Conservation (phyloP, 768 basidiomycete species). For the Leccinum fibrillosum region DNA sequence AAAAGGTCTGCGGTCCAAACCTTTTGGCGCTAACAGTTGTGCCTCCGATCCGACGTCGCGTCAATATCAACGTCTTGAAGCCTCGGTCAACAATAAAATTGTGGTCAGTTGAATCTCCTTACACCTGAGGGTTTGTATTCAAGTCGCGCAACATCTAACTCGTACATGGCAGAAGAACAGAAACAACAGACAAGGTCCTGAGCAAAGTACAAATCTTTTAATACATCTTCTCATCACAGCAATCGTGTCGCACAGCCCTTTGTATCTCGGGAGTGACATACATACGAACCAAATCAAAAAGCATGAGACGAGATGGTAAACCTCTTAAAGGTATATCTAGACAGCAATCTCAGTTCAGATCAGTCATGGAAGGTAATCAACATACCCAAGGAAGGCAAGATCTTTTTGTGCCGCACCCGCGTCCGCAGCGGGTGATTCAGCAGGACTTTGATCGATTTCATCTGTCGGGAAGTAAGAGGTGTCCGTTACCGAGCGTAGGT, state of each 20-base stretch:
- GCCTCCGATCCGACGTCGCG: background rate
- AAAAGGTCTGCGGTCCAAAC: background rate
- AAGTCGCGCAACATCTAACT: background rate
- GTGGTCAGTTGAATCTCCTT: too few relatives aligned
- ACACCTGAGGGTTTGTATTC: background rate
- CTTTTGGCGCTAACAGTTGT: background rate
- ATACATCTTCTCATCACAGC: background rate
- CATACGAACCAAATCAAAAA: constrained; percentile 32
- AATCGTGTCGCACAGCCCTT: background rate
- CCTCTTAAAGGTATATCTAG: constrained; percentile 77
- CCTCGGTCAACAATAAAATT: too few relatives aligned
- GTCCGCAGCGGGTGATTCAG: constrained; percentile 40
- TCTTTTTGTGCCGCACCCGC: constrained; percentile 48
- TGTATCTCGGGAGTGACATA: background rate
- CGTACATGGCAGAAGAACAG: background rate
- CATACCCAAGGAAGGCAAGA: constrained; percentile 65
- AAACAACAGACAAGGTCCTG: background rate
- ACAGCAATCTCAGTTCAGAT: background rate
- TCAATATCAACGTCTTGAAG: too few relatives aligned
- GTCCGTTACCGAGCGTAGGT: constrained; percentile 88
- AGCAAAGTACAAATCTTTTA: constrained; percentile 4
- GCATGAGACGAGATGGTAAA: constrained; percentile 63
- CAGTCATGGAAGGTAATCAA: constrained; percentile 1
- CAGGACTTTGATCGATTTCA: constrained; percentile 76
- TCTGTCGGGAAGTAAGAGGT: constrained; percentile 99